Conservation (phyloP, 2,329 filamentous ascomycete species). For the Talaromyces amestolkiae region DNA sequence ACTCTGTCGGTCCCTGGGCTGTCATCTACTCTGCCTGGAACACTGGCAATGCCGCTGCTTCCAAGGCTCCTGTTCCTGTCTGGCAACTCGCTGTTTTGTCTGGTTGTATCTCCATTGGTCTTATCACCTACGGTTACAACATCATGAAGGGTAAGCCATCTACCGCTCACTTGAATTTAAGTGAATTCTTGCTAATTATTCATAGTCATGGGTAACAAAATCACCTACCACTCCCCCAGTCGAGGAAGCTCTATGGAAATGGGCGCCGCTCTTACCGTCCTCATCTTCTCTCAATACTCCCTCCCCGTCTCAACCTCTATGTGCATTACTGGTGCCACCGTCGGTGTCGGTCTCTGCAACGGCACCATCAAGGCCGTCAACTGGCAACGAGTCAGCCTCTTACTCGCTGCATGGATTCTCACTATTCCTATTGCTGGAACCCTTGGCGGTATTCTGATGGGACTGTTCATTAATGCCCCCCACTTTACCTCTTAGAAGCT, state of each 20-base stretch:
- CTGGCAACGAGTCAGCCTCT: slow-evolving; percentile 67
- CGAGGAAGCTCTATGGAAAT: slow-evolving; percentile 71
- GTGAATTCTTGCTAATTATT: not conserved
- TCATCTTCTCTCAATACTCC: slow-evolving; percentile 71
- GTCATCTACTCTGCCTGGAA: slow-evolving; percentile 67
- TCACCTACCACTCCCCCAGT: slow-evolving; percentile 65
- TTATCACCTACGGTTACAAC: slow-evolving; percentile 76
- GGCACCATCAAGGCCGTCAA: slow-evolving; percentile 70
- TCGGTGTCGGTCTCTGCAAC: slow-evolving; percentile 76
- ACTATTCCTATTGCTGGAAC: slow-evolving; percentile 61
- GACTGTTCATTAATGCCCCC: slow-evolving; percentile 18
- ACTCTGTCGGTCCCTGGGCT: slow-evolving; percentile 68
- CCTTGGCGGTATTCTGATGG: slow-evolving; percentile 17
- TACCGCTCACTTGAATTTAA: not conserved
- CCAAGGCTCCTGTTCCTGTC: slow-evolving; percentile 64
- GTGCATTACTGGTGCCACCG: slow-evolving; percentile 78
- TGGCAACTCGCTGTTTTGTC: slow-evolving; percentile 52
- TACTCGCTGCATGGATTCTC: slow-evolving; percentile 65
- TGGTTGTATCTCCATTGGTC: slow-evolving; percentile 42
- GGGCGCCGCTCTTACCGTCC: slow-evolving; percentile 72
- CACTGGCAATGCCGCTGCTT: slow-evolving; percentile 56
- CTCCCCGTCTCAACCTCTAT: slow-evolving; percentile 74
- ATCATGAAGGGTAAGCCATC: slow-evolving; percentile 70
- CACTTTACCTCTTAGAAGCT: slow-evolving; percentile 1
- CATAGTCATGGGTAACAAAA: slow-evolving; percentile 75